Evolutionary conservation across 1,139 yeast genomes (phyloP), one percentile per base, ranked within the genome.

Genomic region (Pneumocystis carinii): DNA sequence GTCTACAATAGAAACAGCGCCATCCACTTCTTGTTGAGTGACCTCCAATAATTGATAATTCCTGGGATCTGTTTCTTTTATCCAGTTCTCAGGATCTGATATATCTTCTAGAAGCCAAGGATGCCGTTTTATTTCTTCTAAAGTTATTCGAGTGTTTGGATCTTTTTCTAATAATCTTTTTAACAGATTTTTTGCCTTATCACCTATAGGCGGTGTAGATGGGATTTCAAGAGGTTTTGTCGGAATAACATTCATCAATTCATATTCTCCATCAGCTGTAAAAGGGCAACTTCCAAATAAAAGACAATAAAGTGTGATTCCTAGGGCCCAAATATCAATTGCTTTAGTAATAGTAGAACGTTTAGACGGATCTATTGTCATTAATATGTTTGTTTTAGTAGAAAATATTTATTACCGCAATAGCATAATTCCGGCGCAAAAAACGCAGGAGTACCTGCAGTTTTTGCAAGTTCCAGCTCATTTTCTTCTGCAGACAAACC

Each of bases 301-400:
- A 59, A 94, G 76, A 73, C 98, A 90, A 72, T 85, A 92, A 29
- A 94, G 76, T 0, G 98, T 92, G 1, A 92, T 90, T 3, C 99
- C 99, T 41, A 90, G 74, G 0, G 98, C 97, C 99, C 99, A 94
- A 17, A 90, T 86, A 74, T 90, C 97, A 64, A 90, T 87, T 72
- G 87, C 89, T 70, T 84, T 77, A 66, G 86, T 84, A 55, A 87
- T 83, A 62, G 78, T 80, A 2, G 83, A 75, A 14, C 76, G 80
- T n/a, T 64, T 59, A 17, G 62, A 61, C 7, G 70, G 66, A 17
- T 63, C 67, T 48, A 15, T 12, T 24, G 14, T 48, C n/a, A 39
- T 68, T 67, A 58, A 70, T 69, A 38, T 73, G n/a, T 48, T 19
- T 48, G 12, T 24, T 48, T 7, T 48, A 24, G 14, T 12, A 48